These are phyloP conservation scores for Diplocarpon mali DNA, from an alignment of 2,329 filamentous ascomycete genomes.

Conservation along the genomic window DNA sequence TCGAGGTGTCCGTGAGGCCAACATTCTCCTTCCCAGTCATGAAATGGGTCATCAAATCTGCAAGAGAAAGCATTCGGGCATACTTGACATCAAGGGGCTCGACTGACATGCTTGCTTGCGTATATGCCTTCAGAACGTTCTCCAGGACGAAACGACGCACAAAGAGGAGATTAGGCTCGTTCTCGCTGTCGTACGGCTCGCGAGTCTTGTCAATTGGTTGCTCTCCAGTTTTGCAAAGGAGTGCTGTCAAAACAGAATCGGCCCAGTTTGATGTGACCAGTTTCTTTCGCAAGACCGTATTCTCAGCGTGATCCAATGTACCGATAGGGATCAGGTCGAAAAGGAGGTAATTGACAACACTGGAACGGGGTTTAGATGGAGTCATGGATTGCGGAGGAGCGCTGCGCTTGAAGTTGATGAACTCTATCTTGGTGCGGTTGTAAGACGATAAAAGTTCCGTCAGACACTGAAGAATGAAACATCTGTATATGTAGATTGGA, in stretches of 20 bases:
- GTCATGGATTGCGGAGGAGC: slow-evolving; percentile 69
- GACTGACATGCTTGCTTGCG: slow-evolving; percentile 67
- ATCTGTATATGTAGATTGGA: slow-evolving; percentile 91
- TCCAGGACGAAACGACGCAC: slow-evolving; percentile 93
- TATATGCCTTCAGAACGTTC: slow-evolving; percentile 83
- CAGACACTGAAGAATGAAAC: slow-evolving; percentile 86
- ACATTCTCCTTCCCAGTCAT: slow-evolving; percentile 68
- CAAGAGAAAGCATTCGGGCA: slow-evolving; percentile 72
- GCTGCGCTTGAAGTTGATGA: slow-evolving; percentile 97
- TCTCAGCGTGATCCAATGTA: slow-evolving; percentile 61
- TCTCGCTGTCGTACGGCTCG: slow-evolving; percentile 55
- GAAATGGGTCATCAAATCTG: slow-evolving; percentile 89
- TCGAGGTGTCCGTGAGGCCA: slow-evolving; percentile 31
- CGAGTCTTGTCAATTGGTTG: slow-evolving; percentile 46
- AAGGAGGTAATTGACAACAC: slow-evolving; percentile 86
- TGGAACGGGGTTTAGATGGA: slow-evolving; percentile 86
- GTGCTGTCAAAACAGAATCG: slow-evolving; percentile 72
- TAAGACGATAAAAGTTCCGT: slow-evolving; percentile 86
- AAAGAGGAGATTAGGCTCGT: slow-evolving; percentile 76
- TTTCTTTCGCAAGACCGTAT: slow-evolving; percentile 72
- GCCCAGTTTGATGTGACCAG: slow-evolving; percentile 76
- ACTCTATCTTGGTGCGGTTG: slow-evolving; percentile 91
- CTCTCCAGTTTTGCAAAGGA: slow-evolving; percentile 83
- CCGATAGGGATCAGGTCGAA: slow-evolving; percentile 60
- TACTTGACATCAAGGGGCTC: slow-evolving; percentile 82